These are phyloP conservation scores for Ogataea paradorogensis DNA, from an alignment of 805 yeast genomes.

Conservation along the genomic window DNA sequence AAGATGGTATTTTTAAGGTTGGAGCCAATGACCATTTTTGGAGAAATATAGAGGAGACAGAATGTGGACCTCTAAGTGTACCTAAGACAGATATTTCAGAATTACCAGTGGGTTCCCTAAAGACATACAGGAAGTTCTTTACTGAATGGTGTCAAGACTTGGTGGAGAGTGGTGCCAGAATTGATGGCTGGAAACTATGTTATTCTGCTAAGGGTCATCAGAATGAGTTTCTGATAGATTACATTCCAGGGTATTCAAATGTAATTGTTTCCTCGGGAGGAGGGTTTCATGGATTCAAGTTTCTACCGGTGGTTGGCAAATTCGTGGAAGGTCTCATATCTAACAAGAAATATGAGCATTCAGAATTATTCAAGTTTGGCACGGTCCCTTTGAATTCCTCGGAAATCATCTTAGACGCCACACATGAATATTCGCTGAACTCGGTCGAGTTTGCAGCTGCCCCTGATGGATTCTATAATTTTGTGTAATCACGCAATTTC, in stretches of 20 bases:
- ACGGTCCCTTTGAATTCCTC: background rate
- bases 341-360: conserved; percentile 12
- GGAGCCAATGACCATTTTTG: conserved; percentile 15
- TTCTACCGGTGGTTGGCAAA: conserved; percentile 20
- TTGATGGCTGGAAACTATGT: conserved; percentile 8
- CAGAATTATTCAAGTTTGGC: conserved; percentile 15
- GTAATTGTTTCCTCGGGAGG: conserved; percentile 15
- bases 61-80: conserved; percentile 1
- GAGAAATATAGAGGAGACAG: conserved; percentile 6
- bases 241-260: conserved; percentile 12
- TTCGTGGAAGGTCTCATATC: conserved; percentile 13
- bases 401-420: background rate
- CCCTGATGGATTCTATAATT: background rate
- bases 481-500: background rate
- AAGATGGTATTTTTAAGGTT: conserved; percentile 14
- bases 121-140: conserved; percentile 10
- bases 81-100: conserved; percentile 9
- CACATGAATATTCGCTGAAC: background rate
- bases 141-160: conserved; percentile 5
- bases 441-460: background rate
- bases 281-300: conserved; percentile 18
- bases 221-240: conserved; percentile 15
- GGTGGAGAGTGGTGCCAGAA: conserved; percentile 2
- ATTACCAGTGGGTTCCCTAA: conserved; percentile 10
- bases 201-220: conserved; percentile 9